Evolutionary conservation across 2,329 filamentous ascomycete species (phyloP).

Genomic region (Colletotrichum acutatum): DNA sequence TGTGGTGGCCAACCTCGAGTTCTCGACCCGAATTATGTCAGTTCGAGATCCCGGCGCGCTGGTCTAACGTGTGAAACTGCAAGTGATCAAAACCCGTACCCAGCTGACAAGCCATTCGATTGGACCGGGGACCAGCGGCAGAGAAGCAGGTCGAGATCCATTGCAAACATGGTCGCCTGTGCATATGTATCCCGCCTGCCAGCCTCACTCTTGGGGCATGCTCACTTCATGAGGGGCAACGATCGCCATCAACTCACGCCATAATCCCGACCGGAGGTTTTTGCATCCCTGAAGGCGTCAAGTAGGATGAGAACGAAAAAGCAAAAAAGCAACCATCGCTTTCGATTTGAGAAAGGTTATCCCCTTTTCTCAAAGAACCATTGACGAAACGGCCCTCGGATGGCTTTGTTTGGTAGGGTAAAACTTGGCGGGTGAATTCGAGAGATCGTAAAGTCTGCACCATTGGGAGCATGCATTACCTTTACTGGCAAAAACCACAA

Average conservation of each 20-base stretch:
- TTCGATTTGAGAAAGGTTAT: not conserved
- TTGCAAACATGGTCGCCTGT: not conserved
- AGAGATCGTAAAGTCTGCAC: not conserved
- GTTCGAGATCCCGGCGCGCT: not conserved
- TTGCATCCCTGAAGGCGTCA: not conserved
- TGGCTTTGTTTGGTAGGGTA: not conserved
- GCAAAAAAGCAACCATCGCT: not conserved
- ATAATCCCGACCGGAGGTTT: not conserved
- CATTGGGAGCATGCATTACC: not conserved
- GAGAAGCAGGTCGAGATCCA: constrained; percentile 9
- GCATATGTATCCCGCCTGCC: constrained; percentile 1
- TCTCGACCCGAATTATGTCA: not conserved
- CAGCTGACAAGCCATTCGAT: not conserved
- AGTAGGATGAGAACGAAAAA: not conserved
- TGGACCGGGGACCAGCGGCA: constrained; percentile 2
- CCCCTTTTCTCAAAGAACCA: not conserved
- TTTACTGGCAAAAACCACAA: not conserved
- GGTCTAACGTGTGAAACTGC: constrained; percentile 8
- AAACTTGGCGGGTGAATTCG: not conserved
- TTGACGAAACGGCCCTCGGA: not conserved
- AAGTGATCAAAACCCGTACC: constrained; percentile 21
- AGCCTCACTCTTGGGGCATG: constrained; percentile 21
- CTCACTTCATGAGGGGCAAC: not conserved
- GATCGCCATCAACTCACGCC: constrained; percentile 13
- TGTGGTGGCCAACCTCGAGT: constrained; percentile 1